Base-by-base conservation (phyloP, 2,329 filamentous ascomycete genomes). In the Venturia nashicola region DNA sequence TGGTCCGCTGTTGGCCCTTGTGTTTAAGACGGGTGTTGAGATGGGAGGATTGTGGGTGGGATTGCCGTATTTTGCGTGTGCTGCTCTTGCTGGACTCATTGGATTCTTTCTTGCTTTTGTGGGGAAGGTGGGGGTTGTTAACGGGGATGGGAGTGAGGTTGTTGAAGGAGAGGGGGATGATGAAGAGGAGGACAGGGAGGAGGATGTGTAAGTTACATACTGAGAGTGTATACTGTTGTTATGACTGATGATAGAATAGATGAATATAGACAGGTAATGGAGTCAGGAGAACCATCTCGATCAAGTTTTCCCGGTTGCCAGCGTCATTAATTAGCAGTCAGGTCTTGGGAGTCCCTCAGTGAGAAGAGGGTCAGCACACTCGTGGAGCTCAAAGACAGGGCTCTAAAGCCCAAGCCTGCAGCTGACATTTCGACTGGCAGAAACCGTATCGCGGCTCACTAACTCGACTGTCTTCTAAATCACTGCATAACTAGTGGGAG, bases 1-100 rank as follows among this genome's bases (percentile, higher is more conserved):
- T 0, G 75, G 76, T 1, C 82, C 82, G 0, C 65, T 78, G 0
- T 71, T 84, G 40, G 80, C 79, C 1, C 73, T 72, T 68, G 68
- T 82, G 8, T 76, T 84, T 43, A 73, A 76, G 42, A 67, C 70
- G 1, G 82, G 63, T n/a, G 44, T 62, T 14, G 60, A 62, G 16
- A 23, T 42, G 59, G 61, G 63, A 27, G 60, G 63, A 12, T 12
- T 54, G 23, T 65, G 59, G 60, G 57, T 39, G 4, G 63, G 63
- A 2, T 27, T 65, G 20, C 60, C 60, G 16, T 65, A 32, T 14
- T 46, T 65, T 36, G 27, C 5, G 12, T 59, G 55, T 40, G 55
- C 55, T n/a, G 55, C 32, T 59, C 2, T 59, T 8, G 23, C 20
- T n/a, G 27, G 16, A 20, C n/a, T 36, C 32, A 59, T 59, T 36